These are phyloP conservation scores for Argentina anserina DNA, from an alignment of 306 rosid genomes.

Conservation along the genomic window DNA sequence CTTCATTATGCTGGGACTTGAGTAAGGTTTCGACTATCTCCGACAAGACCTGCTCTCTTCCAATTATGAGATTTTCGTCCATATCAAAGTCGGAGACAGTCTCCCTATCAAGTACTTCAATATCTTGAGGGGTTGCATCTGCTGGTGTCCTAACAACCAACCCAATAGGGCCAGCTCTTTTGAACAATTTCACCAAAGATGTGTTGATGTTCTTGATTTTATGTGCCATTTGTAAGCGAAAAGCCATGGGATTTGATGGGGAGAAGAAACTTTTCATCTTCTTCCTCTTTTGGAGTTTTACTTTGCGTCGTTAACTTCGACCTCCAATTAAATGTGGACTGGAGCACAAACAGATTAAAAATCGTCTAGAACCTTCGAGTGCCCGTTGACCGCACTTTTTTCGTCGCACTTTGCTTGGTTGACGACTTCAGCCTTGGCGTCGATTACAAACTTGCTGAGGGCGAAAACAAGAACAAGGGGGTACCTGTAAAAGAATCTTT, in stretches of 20 bases:
- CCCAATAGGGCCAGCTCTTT: neutral
- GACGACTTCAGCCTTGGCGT: too few species aligned
- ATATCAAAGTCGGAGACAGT: neutral
- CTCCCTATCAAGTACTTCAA: neutral
- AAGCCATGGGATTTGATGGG: neutral
- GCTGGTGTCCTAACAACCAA: constrained; percentile 7
- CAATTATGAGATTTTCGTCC: neutral
- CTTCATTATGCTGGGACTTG: neutral
- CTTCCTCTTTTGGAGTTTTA: neutral
- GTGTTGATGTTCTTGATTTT: neutral
- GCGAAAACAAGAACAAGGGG: too few species aligned
- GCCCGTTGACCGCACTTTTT: too few species aligned
- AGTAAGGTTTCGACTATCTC: neutral
- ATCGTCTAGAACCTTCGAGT: too few species aligned
- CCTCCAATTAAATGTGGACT: too few species aligned
- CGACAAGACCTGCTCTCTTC: neutral
- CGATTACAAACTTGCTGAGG: too few species aligned
- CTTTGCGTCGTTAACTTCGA: too few species aligned
- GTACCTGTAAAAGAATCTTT: too few species aligned
- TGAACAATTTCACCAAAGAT: neutral
- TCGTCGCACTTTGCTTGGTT: too few species aligned
- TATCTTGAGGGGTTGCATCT: neutral
- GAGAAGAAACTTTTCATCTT: constrained; percentile 2
- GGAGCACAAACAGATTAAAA: too few species aligned
- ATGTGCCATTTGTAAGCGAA: constrained; percentile 2